Evolutionary conservation across 345 rosid genomes (phyloP).

Genomic region (Gossypium bickii): DNA sequence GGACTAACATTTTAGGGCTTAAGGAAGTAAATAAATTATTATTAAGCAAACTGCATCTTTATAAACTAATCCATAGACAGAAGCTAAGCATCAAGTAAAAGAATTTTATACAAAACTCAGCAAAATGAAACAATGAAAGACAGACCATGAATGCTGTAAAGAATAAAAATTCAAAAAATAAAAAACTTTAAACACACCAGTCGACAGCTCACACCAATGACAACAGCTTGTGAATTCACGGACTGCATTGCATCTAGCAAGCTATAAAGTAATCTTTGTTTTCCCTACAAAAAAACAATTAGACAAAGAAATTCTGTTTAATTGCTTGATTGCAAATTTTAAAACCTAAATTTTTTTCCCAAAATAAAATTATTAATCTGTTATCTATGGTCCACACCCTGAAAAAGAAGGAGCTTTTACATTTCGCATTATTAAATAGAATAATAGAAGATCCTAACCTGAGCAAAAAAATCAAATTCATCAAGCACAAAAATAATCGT

Average conservation of each 20-base stretch:
- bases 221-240: slow-evolving; percentile 85
- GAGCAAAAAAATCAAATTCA: slow-evolving; percentile 92
- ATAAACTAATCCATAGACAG: not conserved
- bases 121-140: not conserved
- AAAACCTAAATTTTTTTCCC: not conserved
- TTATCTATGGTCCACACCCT: not conserved
- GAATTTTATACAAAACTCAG: not conserved
- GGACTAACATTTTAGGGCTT: not conserved
- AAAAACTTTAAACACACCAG: slow-evolving; percentile 41
- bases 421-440: not conserved
- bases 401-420: not conserved
- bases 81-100: not conserved
- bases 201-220: slow-evolving; percentile 76
- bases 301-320: not conserved
- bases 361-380: not conserved
- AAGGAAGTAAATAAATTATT: not conserved
- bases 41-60: not conserved
- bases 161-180: slow-evolving; percentile 1
- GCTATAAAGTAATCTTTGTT: slow-evolving; percentile 80
- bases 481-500: slow-evolving; percentile 79
- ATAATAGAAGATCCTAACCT: slow-evolving; percentile 44
- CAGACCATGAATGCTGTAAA: not conserved
- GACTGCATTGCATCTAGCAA: slow-evolving; percentile 95
- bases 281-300: slow-evolving; percentile 52
- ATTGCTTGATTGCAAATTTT: slow-evolving; percentile 1